These are phyloP conservation scores for Alternaria atra DNA, from an alignment of 2,329 filamentous ascomycete genomes.

Conservation along the genomic window DNA sequence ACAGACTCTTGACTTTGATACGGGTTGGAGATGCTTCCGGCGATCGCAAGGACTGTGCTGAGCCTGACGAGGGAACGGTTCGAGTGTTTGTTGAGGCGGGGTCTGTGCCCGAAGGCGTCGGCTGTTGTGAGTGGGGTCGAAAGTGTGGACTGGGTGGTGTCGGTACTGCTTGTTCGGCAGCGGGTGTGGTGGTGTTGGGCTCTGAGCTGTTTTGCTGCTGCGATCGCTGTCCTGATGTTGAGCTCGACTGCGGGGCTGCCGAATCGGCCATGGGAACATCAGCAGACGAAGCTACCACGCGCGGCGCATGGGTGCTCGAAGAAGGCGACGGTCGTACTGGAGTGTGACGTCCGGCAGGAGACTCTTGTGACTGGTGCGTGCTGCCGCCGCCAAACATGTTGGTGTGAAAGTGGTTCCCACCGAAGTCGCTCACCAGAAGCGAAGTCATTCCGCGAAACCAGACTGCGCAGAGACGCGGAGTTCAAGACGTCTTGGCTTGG, in stretches of 20 bases:
- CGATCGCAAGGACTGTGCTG: conserved; percentile 37
- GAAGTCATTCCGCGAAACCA: conserved; percentile 65
- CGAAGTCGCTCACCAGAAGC: conserved; percentile 72
- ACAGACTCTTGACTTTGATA: conserved; percentile 86
- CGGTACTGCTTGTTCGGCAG: conserved; percentile 29
- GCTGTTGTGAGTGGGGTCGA: conserved; percentile 46
- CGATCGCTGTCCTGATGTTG: conserved; percentile 39
- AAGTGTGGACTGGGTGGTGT: conserved; percentile 48
- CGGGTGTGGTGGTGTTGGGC: conserved; percentile 24
- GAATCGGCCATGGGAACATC: conserved; percentile 54
- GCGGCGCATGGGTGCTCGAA: conserved; percentile 34
- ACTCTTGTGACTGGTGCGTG: conserved; percentile 54
- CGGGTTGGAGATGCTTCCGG: conserved; percentile 51
- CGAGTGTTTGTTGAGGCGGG: conserved; percentile 31
- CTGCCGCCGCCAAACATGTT: conserved; percentile 68
- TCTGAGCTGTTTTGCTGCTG: conserved; percentile 35
- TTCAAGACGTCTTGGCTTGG: conserved; percentile 5
- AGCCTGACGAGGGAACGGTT: conserved; percentile 31
- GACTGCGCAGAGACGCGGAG: conserved; percentile 16
- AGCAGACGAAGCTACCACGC: conserved; percentile 35
- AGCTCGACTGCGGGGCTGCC: conserved; percentile 41
- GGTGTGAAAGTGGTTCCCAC: conserved; percentile 76
- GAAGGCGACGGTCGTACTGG: conserved; percentile 46
- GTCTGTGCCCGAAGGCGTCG: conserved; percentile 34
- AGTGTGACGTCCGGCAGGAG: conserved; percentile 46